Evolutionary conservation across 2,329 filamentous ascomycete species (phyloP).

Genomic region (Bipolaris sorokiniana): DNA sequence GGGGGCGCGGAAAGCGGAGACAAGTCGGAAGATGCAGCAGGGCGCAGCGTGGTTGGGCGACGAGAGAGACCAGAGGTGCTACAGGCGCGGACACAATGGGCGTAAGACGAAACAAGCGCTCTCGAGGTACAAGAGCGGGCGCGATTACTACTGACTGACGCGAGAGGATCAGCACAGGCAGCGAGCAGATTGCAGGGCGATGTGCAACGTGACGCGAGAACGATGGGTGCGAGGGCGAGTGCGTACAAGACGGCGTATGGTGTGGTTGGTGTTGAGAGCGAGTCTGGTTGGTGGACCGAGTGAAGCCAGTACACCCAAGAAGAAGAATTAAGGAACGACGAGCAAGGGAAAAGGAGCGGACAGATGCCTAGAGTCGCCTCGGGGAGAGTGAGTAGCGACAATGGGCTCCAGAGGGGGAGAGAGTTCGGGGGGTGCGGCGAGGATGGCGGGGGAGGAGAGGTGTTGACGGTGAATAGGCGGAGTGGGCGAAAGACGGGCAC

Average conservation of each 20-base stretch:
- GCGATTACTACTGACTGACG: slow-evolving; percentile 38
- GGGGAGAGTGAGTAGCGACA: slow-evolving; percentile 39
- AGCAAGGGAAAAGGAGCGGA: slow-evolving; percentile 43
- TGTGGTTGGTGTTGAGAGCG: slow-evolving; percentile 16
- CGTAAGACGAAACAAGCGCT: slow-evolving; percentile 50
- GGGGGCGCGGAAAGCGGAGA: slow-evolving; percentile 30
- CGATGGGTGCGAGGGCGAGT: slow-evolving; percentile 1
- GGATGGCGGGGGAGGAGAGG: slow-evolving; percentile 24
- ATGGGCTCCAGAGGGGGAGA: slow-evolving; percentile 38
- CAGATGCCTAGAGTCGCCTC: slow-evolving; percentile 44
- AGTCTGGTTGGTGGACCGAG: slow-evolving; percentile 28
- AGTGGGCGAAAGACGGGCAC: slow-evolving; percentile 29
- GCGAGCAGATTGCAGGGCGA: slow-evolving; percentile 30
- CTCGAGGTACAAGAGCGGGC: slow-evolving; percentile 41
- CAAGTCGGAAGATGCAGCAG: slow-evolving; percentile 20
- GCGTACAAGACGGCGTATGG: slow-evolving; percentile 35
- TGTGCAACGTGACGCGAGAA: slow-evolving; percentile 11
- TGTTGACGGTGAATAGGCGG: slow-evolving; percentile 31
- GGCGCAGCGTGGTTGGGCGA: slow-evolving; percentile 12
- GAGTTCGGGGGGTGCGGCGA: slow-evolving; percentile 21
- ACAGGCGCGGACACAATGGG: slow-evolving; percentile 40
- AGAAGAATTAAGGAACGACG: slow-evolving; percentile 46
- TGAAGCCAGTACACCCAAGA: slow-evolving; percentile 47
- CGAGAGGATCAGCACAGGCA: slow-evolving; percentile 42
- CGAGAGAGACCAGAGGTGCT: slow-evolving; percentile 30